Evolutionary conservation across 148 eudicot species (phyloP).

Genomic region (Rhododendron williamsianum): DNA sequence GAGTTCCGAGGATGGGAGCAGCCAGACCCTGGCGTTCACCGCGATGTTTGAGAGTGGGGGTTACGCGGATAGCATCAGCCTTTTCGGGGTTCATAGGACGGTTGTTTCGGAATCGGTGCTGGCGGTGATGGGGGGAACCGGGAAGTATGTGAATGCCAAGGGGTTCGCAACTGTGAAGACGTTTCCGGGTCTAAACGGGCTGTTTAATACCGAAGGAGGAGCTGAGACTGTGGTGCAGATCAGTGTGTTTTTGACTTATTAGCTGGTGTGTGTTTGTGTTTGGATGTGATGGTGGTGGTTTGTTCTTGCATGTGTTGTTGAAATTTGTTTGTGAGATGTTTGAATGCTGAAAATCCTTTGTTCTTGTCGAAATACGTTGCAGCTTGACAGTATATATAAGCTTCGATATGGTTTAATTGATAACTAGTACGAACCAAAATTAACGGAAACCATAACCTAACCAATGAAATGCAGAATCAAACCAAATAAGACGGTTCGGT

Average conservation of each 20-base stretch:
- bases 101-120: conserved; percentile 47
- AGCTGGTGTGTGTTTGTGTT: conserved; percentile 1
- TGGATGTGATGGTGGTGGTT: neutral
- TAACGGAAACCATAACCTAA: too few species aligned
- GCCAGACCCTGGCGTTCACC: conserved; percentile 68
- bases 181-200: conserved; percentile 29
- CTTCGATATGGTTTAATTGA: too few species aligned
- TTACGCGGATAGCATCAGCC: conserved; percentile 46
- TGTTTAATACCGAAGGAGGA: conserved; percentile 71
- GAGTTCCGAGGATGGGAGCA: conserved; percentile 63
- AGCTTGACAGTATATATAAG: neutral
- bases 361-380: neutral
- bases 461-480: too few species aligned
- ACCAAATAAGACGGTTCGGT: too few species aligned
- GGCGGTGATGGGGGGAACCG: conserved; percentile 75
- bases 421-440: too few species aligned
- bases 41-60: conserved; percentile 62
- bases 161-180: conserved; percentile 52
- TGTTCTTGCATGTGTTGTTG: neutral
- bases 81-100: conserved; percentile 63
- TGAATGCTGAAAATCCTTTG: neutral
- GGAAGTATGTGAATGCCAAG: conserved; percentile 59
- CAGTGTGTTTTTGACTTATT: conserved; percentile 52
- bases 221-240: conserved; percentile 68
- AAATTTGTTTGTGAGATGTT: neutral